Evolutionary conservation across 139 green algal species (phyloP).

Genomic region (Coelastrella sp.): DNA sequence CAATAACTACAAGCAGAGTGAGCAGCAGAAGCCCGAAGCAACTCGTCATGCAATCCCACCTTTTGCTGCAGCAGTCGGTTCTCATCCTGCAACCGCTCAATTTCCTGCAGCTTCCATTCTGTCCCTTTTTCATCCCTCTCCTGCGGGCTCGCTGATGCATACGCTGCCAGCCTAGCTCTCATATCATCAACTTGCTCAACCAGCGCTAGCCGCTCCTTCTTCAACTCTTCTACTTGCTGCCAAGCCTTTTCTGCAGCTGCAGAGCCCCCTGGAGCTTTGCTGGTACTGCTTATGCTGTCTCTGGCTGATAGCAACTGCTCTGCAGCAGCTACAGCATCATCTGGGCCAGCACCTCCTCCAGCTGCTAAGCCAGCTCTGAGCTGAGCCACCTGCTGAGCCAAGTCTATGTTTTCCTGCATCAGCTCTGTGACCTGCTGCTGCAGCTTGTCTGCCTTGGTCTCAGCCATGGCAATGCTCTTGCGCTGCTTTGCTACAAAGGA

Average conservation of each 20-base stretch:
- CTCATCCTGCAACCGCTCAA: conserved; percentile 36
- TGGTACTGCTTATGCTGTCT: background rate
- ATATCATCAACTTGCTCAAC: background rate
- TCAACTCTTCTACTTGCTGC: conserved; percentile 3
- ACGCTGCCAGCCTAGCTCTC: background rate
- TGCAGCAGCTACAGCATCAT: background rate
- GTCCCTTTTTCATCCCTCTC: background rate
- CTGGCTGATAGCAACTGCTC: background rate
- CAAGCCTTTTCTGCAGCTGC: background rate
- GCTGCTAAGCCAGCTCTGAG: background rate
- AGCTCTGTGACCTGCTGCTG: background rate
- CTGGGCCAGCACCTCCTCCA: background rate
- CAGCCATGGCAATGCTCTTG: conserved; percentile 10
- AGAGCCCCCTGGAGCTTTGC: background rate
- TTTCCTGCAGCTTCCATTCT: conserved; percentile 46
- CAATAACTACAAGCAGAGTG: no score
- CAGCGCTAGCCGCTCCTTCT: conserved; percentile 13
- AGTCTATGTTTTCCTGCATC: background rate
- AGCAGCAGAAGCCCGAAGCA: background rate
- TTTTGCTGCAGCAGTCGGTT: conserved; percentile 21
- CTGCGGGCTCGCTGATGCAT: background rate
- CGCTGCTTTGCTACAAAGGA: conserved; percentile 41
- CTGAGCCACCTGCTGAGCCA: background rate
- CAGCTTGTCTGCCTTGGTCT: background rate
- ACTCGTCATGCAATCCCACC: background rate